Conservation (phyloP, 2,329 filamentous ascomycete species). For the Parafenestella ontariensis region DNA sequence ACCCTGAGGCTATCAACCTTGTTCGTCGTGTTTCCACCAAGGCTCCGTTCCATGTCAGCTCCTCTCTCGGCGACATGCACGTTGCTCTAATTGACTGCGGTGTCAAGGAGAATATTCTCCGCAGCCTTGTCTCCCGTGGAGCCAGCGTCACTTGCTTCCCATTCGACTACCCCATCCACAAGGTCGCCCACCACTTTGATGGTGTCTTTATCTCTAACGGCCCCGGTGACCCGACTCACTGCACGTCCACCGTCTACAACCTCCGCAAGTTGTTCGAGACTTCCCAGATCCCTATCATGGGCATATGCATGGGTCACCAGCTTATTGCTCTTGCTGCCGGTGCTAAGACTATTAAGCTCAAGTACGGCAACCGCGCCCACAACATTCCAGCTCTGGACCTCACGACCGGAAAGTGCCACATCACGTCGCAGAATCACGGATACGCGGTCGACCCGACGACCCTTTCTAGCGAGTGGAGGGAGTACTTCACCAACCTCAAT, state of each 20-base stretch:
- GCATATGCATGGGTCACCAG: conserved; percentile 97
- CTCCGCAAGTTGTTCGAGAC: conserved; percentile 88
- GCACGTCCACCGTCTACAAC: conserved; percentile 92
- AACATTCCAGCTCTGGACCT: conserved; percentile 96
- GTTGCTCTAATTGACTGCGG: conserved; percentile 96
- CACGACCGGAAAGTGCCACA: conserved; percentile 95
- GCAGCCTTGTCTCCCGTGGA: conserved; percentile 88
- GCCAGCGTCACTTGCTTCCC: conserved; percentile 94
- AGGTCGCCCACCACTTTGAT: conserved; percentile 96
- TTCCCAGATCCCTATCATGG: conserved; percentile 92
- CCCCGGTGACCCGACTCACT: conserved; percentile 96
- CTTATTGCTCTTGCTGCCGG: conserved; percentile 89
- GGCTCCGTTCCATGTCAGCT: conserved; percentile 93
- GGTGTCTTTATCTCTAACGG: conserved; percentile 99
- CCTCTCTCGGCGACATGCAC: conserved; percentile 82
- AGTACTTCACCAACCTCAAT: conserved; percentile 98
- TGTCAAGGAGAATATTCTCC: conserved; percentile 99
- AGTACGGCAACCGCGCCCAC: conserved; percentile 98
- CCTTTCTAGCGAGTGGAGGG: conserved; percentile 86
- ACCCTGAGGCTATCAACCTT: conserved; percentile 95
- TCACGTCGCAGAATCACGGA: conserved; percentile 98
- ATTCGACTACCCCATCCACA: conserved; percentile 97
- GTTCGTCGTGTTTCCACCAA: conserved; percentile 98
- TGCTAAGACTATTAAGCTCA: conserved; percentile 92
- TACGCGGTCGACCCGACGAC: conserved; percentile 89